phyloP scores from a whole-genome alignment of 2,329 filamentous ascomycete genomes.

The Fusarium pilosicola region DNA sequence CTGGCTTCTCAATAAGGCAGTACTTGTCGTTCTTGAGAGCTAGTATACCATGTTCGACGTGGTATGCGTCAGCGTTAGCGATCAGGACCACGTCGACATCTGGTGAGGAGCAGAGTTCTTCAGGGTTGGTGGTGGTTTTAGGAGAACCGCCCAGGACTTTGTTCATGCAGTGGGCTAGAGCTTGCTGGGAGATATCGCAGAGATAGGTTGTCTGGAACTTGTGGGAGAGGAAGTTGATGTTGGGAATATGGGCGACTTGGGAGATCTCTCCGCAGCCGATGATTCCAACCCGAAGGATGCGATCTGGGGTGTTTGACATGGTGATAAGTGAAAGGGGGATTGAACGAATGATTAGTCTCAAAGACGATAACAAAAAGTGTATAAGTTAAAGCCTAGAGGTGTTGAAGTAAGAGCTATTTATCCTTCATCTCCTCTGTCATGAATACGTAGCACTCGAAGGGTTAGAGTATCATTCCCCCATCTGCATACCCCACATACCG shows the following conservation, averaged over 20 bases:
- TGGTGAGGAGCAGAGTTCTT: constrained; percentile 54
- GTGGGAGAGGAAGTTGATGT: constrained; percentile 55
- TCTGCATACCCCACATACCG: not conserved
- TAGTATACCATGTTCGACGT: constrained; percentile 60
- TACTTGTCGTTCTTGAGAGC: constrained; percentile 65
- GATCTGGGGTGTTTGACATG: not conserved
- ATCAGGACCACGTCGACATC: constrained; percentile 66
- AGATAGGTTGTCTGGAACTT: constrained; percentile 59
- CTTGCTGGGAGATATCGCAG: constrained; percentile 59
- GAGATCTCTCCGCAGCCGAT: constrained; percentile 12
- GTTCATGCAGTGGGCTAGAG: constrained; percentile 41
- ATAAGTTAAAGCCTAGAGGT: rapidly evolving
- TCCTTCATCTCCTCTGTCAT: not conserved
- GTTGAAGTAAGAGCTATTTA: not conserved
- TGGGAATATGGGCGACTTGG: constrained; percentile 65
- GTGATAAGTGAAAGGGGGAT: rapidly evolving
- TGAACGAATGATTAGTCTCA: not conserved
- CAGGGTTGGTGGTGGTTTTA: constrained; percentile 50
- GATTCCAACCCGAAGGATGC: not conserved
- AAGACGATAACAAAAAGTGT: not conserved
- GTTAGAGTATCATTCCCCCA: not conserved
- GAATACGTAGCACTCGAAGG: not conserved
- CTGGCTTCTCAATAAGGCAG: constrained; percentile 68
- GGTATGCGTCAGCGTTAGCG: constrained; percentile 63
- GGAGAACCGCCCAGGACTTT: constrained; percentile 37